Evolutionary conservation across 306 rosid genomes (phyloP).

Genomic region (Lathyrus tuberosus): DNA sequence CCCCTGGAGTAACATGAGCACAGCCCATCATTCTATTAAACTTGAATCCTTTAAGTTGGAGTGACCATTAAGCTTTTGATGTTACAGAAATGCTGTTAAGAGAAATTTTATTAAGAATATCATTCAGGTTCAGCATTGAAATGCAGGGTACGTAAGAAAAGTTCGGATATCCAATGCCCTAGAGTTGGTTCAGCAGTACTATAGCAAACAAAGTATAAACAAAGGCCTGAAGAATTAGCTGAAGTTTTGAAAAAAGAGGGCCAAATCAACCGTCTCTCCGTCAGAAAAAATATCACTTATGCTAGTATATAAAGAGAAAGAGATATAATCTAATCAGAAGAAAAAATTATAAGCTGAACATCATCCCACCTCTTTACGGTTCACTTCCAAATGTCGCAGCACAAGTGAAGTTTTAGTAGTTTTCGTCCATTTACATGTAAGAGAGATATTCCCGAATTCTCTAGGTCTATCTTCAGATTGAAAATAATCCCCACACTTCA

Average conservation of each 20-base stretch:
- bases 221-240: constrained; percentile 6
- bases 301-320: constrained; percentile 28
- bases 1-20: constrained; percentile 15
- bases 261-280: not conserved
- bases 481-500: constrained; percentile 90
- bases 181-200: constrained; percentile 3
- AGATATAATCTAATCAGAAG: constrained; percentile 16
- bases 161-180: constrained; percentile 1
- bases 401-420: constrained; percentile 63
- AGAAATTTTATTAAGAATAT: constrained; percentile 12
- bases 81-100: not conserved
- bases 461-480: constrained; percentile 91
- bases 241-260: not conserved
- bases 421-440: constrained; percentile 68
- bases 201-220: constrained; percentile 11
- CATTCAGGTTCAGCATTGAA: constrained; percentile 13
- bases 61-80: constrained; percentile 11
- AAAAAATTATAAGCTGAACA: constrained; percentile 19
- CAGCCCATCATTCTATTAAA: constrained; percentile 12
- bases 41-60: not conserved
- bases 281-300: not conserved
- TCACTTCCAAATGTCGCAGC: constrained; percentile 76
- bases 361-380: constrained; percentile 63
- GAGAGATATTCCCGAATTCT: constrained; percentile 74
- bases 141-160: constrained; percentile 18